Base-by-base conservation (phyloP, 352 stramenopile species). In the Nothophytophthora sp. region DNA sequence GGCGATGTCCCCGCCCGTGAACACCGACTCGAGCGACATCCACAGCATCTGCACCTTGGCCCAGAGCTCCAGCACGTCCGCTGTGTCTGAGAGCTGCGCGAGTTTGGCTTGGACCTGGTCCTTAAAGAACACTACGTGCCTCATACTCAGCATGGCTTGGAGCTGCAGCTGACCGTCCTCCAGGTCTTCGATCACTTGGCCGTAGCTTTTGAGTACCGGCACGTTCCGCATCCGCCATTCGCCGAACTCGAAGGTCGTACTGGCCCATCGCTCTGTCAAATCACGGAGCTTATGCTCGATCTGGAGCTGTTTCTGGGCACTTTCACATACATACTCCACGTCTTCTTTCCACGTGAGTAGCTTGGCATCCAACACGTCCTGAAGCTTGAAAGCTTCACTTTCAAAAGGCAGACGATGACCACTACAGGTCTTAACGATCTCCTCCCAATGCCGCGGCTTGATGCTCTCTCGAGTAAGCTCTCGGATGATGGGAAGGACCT, bases 1-100 rank as follows among this genome's bases (percentile, higher is more conserved):
- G 18, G 87, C 87, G 49, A 97, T 97, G 62, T 97, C 90, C 9
- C 87, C 88, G 19, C 90, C 87, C n/a, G 88, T 95, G 53, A 97
- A 97, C 8, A 97, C 90, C 5, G 80, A 94, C 49, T 97, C 90
- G 13, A 97, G 68, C 18, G 76, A 86, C 57, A 90, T 95, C 90
- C 90, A 97, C 23, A 97, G 62, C 8, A 81, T 90, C 53, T 97
- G 90, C 2, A 97, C 90, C 44, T 96, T 97, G 29, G 95, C 67
- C 89, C 89, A 97, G 18, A 95, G 62, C 59, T 97, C 88, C 0
- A 97, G 66, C 0, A 90, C 87, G 38, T 97, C 90, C 5, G 84
- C 74, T 9, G 89, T 96, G 41, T 97, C 90, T 15, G 80, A 95
- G 7, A 97, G 74, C 24, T 94, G 70, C 1, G 75, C 86, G 1